Base-by-base conservation (phyloP, 2,329 filamentous ascomycete genomes). In the Penicillium corylophilum region DNA sequence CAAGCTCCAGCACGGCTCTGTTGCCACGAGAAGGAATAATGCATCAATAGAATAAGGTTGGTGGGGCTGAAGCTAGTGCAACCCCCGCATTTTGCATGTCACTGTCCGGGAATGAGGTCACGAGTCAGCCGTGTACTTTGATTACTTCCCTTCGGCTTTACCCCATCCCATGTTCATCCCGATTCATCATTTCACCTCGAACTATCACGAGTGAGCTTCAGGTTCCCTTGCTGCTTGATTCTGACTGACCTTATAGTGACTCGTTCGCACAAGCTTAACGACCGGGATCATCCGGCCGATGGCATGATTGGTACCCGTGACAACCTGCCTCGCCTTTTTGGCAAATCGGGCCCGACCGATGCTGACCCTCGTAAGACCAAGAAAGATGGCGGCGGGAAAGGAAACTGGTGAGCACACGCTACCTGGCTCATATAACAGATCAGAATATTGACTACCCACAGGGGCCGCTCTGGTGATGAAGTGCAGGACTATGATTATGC, bases 221-320 rank as follows among this genome's bases (percentile, higher is more conserved):
- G 26, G n/a, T 9, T 20, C 24, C 10, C 12, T 13, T 9, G 13
- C 9, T 18, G 13, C 20, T 23, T 18, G 20, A 47, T 18, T n/a
- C 44, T 8, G 29, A 43, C 46, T 58, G 26, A 49, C 42, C 10
- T 18, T 39, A 26, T 64, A 96, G 92, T 99, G 93, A 96, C 94
- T 79, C 93, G 94, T 73, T 95, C 93, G 61, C 90, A 93, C 84
- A 99, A 97, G 81, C 84, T 82, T 79, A 95, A 91, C 78, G 90
- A 95, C 76, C 92, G 92, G 77, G 88, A 95, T 80, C 89, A 96
- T 78, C 84, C 85, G 66, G 88, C 82, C 61, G 88, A 94, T 65
- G 89, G 88, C 70, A 85, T 83, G 51, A 85, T 83, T 55, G 73
- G 80, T 46, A 79, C 84, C 49, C 81, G 88, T 59, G 88, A 94